Conservation (phyloP, 106 monocot species). For the Phalaenopsis aphrodite region DNA sequence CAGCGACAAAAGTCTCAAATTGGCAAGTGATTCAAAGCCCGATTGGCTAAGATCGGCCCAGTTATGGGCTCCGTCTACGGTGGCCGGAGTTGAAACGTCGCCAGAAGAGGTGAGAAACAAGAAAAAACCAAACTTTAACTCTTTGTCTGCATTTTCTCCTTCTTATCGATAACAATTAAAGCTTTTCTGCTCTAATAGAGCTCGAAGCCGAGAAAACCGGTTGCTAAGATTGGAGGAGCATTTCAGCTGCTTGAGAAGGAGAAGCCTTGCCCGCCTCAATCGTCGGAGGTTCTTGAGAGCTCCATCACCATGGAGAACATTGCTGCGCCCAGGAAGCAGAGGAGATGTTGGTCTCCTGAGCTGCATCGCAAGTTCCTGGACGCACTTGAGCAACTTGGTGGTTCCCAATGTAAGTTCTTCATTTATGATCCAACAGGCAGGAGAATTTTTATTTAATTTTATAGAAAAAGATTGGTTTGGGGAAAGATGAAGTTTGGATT, state of each 20-base stretch:
- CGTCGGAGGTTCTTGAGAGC: not conserved
- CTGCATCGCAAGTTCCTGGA: slow-evolving; percentile 28
- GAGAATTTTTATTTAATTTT: no score
- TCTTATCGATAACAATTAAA: not conserved
- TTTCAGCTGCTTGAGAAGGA: slow-evolving; percentile 15
- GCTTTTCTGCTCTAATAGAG: not conserved
- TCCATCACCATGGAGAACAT: not conserved
- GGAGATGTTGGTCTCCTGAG: slow-evolving; percentile 45
- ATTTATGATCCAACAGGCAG: not conserved
- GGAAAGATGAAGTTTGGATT: not conserved
- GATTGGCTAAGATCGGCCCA: slow-evolving; percentile 39
- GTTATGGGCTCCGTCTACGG: slow-evolving; percentile 18
- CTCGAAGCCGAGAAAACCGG: slow-evolving; percentile 1
- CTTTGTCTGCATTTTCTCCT: no score
- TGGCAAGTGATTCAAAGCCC: not conserved
- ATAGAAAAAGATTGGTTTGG: no score
- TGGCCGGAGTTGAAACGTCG: not conserved
- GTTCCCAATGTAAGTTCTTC: slow-evolving; percentile 19
- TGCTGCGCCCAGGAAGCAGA: slow-evolving; percentile 13
- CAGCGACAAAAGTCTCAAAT: not conserved
- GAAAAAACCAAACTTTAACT: not conserved
- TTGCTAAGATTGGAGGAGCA: slow-evolving; percentile 1
- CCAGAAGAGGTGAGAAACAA: not conserved
- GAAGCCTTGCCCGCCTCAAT: not conserved
- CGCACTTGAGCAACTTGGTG: slow-evolving; percentile 32